These are phyloP conservation scores for Dothistroma pini DNA, from an alignment of 2,329 filamentous ascomycete species.

Conservation along the genomic window DNA sequence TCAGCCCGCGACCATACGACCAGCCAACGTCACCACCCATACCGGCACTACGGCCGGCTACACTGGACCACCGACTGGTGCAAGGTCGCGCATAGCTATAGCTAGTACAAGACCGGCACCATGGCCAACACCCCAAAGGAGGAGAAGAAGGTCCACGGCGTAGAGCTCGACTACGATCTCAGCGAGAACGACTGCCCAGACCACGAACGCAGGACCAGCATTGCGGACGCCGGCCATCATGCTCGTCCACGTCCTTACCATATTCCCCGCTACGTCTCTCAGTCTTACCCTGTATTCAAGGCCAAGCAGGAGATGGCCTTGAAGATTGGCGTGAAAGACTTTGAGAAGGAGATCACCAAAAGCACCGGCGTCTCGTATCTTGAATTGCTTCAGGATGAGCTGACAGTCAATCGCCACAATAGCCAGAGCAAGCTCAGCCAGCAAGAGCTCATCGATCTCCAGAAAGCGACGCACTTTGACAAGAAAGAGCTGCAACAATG, in stretches of 20 bases:
- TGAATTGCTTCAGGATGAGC: conserved; percentile 28
- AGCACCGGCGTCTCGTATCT: conserved; percentile 29
- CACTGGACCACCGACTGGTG: neutral
- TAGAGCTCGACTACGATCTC: conserved; percentile 17
- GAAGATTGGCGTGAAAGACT: conserved; percentile 31
- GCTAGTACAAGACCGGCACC: conserved; percentile 4
- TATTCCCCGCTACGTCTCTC: conserved; percentile 32
- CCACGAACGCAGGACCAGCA: conserved; percentile 14
- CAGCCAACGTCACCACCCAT: conserved; percentile 1
- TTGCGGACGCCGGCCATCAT: conserved; percentile 29
- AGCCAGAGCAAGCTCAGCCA: conserved; percentile 99
- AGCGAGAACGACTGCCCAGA: neutral
- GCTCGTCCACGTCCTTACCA: conserved; percentile 34
- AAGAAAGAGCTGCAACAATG: conserved; percentile 99
- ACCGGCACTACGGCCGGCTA: neutral
- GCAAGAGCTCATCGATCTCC: conserved; percentile 90
- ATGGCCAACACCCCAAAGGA: conserved; percentile 25
- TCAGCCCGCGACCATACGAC: neutral
- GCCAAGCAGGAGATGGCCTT: conserved; percentile 33
- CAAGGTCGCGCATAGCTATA: neutral
- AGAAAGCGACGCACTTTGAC: conserved; percentile 97
- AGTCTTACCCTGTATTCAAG: conserved; percentile 33
- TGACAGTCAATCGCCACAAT: conserved; percentile 33
- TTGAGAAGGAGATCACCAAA: conserved; percentile 32
- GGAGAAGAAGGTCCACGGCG: conserved; percentile 27